These are phyloP conservation scores for Clausena lansium DNA, from an alignment of 345 rosid genomes.

Conservation along the genomic window DNA sequence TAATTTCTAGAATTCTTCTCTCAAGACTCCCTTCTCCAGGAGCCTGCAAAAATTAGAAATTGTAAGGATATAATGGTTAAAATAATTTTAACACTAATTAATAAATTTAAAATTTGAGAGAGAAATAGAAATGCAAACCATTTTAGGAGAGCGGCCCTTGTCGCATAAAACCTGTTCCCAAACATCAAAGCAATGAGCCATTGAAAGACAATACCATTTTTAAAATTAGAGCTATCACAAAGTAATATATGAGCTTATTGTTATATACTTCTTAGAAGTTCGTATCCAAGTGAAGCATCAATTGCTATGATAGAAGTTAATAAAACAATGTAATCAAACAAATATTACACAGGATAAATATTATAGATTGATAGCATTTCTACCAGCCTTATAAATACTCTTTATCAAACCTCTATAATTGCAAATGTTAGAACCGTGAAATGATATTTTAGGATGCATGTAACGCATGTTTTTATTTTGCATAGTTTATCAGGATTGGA, in stretches of 20 bases:
- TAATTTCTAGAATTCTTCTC: constrained; percentile 85
- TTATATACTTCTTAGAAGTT: not conserved
- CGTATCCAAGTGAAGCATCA: not conserved
- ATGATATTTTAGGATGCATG: not conserved
- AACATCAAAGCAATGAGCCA: constrained; percentile 17
- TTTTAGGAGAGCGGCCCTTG: constrained; percentile 75
- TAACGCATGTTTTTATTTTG: not conserved
- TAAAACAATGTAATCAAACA: not conserved
- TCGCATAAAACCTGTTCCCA: constrained; percentile 71
- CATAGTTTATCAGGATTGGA: not conserved
- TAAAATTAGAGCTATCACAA: not conserved
- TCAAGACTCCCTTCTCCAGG: constrained; percentile 77
- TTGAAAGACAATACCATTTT: not conserved
- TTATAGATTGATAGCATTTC: not conserved
- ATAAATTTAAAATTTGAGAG: not conserved
- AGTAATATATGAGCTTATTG: not conserved
- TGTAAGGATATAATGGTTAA: not conserved
- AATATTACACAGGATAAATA: not conserved
- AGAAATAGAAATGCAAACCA: constrained; percentile 42
- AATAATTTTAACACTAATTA: not conserved
- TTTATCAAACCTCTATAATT: not conserved
- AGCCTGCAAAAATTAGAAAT: constrained; percentile 43
- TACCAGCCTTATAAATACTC: not conserved
- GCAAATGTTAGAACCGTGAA: not conserved
- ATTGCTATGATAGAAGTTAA: not conserved